Evolutionary conservation across 768 basidiomycete genomes (phyloP), one percentile per base, ranked within the genome.

Genomic region (Leccinellum rugosiceps): DNA sequence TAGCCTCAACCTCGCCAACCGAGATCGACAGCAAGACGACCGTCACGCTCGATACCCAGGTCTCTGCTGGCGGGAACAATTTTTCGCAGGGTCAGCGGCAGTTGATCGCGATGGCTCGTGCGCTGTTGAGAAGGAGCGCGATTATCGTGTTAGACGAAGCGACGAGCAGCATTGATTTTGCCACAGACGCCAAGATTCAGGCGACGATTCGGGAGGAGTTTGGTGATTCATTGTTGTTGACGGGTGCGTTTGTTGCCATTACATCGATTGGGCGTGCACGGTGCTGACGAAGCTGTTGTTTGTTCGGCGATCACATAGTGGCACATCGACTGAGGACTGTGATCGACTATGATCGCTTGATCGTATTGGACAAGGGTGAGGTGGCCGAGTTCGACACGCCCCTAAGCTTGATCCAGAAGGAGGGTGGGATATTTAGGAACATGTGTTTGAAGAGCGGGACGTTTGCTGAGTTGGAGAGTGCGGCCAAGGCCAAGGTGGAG

Each of bases 41-140:
- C 0, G 75, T 95, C 28, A 78, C 83, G 1, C 78, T 96, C 4
- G 84, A 90, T 19, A 90, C 88, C 0, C 84, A 88, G 58, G 88
- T 96, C 9, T 91, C 91, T 1, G 80, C 90, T 1, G 93, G 93
- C 0, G 94, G 94, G 0, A 79, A 85, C 30, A 96, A 97, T 75
- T 95, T 97, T 72, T 94, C 91, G 1, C 91, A 94, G 58, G 94
- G 95, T 10, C 94, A 98, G 68, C 72, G 93, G 10, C 94, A 98
- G 65, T 75, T 93, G 15, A 88, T 94, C 53, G 87, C 90, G 1
- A 88, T 93, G 87, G 92, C 91, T 0, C 81, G 92, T 6, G 90
- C 92, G 0, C 75, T 93, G 21, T 76, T 92, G 30, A 77, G 89
- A 17, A 80, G 83, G 7, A 90, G 85, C 65, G 74, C 85, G 13